phyloP scores from a whole-genome alignment of 768 basidiomycete species.

The Sarcodon aspratus region DNA sequence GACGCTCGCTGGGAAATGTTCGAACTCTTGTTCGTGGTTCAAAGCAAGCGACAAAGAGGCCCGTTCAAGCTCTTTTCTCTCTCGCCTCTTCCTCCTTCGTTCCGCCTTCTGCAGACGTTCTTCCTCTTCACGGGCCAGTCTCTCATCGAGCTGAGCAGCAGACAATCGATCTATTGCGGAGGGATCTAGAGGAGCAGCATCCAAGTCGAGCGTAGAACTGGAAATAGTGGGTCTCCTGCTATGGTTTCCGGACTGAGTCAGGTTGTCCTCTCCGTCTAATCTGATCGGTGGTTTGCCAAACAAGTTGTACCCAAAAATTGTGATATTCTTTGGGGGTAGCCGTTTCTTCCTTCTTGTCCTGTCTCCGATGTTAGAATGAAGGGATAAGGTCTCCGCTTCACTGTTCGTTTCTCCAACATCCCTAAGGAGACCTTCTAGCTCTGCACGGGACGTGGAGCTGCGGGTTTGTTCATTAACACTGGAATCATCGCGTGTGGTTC shows the following conservation, averaged over 20 bases:
- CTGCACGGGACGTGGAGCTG: slow-evolving; percentile 15
- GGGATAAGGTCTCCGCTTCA: slow-evolving; percentile 54
- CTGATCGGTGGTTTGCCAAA: slow-evolving; percentile 57
- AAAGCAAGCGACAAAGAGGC: slow-evolving; percentile 27
- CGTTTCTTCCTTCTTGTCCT: slow-evolving; percentile 18
- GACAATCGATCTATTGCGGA: slow-evolving; percentile 43
- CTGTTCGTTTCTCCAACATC: slow-evolving; percentile 34
- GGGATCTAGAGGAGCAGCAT: slow-evolving; percentile 55
- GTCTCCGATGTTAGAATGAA: slow-evolving; percentile 50
- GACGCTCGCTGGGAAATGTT: slow-evolving; percentile 55
- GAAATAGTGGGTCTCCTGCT: slow-evolving; percentile 9
- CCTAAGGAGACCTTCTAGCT: slow-evolving; percentile 34
- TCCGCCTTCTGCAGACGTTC: slow-evolving; percentile 33
- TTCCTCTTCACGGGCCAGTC: slow-evolving; percentile 26
- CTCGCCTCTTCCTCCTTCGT: slow-evolving; percentile 30
- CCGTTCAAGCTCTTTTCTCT: slow-evolving; percentile 32
- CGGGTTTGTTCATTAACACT: slow-evolving; percentile 5
- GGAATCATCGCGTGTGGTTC: slow-evolving; percentile 22
- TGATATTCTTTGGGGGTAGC: slow-evolving; percentile 28
- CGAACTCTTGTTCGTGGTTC: slow-evolving; percentile 31
- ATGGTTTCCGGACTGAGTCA: not conserved
- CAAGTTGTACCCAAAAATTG: slow-evolving; percentile 54
- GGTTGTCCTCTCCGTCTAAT: slow-evolving; percentile 35
- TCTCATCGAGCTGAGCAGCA: slow-evolving; percentile 24
- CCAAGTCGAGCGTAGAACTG: slow-evolving; percentile 50